Base-by-base conservation (phyloP, 495 filamentous ascomycete species). In the Astrocystis sublimbata region DNA sequence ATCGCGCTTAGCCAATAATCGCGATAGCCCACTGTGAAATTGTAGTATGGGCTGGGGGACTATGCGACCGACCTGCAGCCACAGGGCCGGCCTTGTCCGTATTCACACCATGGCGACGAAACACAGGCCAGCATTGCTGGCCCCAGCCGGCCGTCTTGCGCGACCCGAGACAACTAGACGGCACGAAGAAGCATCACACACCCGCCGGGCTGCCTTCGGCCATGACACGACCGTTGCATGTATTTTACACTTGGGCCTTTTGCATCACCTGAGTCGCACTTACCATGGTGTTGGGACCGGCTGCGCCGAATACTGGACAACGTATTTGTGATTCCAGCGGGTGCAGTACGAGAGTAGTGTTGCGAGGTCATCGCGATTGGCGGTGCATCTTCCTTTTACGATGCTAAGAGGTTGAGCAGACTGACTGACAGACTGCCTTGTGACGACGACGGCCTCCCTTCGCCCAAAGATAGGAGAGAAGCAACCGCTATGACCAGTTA, bases 201-300 rank as follows among this genome's bases (percentile, higher is more conserved):
- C 30, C 19, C 33, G 40, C 28, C n/a, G 45, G 31, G 19, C 10
- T 26, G 31, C 28, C 56, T 58, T 36, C 41, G 19, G 30, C n/a
- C 26, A 58, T 58, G 40, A 46, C 54, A 28, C 30, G 53, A n/a
- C 28, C n/a, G 17, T 4, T 43, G 10, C 41, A 31, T 28, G 19
- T 6, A 47, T 58, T 58, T 58, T 38, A 30, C 56, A 46, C 41
- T 49, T 58, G 30, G 6, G 31, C 56, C 7, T 42, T 24, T 19
- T 19, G 12, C 56, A 9, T 40, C 31, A 24, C 21, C n/a, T n/a
- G n/a, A n/a, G 17, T 47, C 33, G 24, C 36, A 30, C 51, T 24
- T 62, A 62, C 60, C 60, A 62, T 55, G 50, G 50, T 56, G n/a
- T 62, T 42, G 60, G 60, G 60, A 52, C 60, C 60, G 60, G 60